Evolutionary conservation across 2,329 filamentous ascomycete species (phyloP), one percentile per base, ranked within the genome.

Genomic region (Bertia moriformis): DNA sequence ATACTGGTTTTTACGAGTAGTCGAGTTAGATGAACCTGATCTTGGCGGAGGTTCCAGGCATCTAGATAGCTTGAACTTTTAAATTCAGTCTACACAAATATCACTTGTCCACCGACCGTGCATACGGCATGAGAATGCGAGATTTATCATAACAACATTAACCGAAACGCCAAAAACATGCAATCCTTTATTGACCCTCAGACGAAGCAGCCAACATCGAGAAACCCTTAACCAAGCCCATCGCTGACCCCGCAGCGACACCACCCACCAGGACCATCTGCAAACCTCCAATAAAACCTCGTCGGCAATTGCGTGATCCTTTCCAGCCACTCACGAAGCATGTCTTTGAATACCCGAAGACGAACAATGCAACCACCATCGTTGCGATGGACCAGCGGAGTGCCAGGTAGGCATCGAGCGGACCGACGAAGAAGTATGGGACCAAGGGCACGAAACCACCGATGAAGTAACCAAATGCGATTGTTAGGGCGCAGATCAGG

Each of bases 241-340:
- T 60, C 2, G 57, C 57, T 14, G 55, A 57, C 5, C 57, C 57
- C 5, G 57, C 57, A 10, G 57, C 57, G 35, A 58, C 40, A 19
- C 57, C 56, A 7, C 57, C 57, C 1, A 60, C 54, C n/a, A 60
- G 41, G 5, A 60, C 53, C 57, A 60, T 60, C 38, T 60, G 57
- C 29, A 58, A 36, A 2, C 53, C 56, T 0, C 57, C 56, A n/a
- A 56, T 44, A 5, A 52, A 27, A 2, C 54, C 55, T n/a, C 50
- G 51, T 35, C 52, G 47, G 14, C 56, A 39, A 42, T 59, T 60
- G 18, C 44, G 46, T 2, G 46, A 42, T 12, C 56, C 54, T 7
- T 45, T 49, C 57, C 57, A 60, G 4, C 57, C 57, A 14, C 48
- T 52, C 32, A 59, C 55, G 37, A 60, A 60, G 42, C 24, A 29